Evolutionary conservation across 805 yeast genomes (phyloP).

Genomic region (Lipomyces chichibuensis): DNA sequence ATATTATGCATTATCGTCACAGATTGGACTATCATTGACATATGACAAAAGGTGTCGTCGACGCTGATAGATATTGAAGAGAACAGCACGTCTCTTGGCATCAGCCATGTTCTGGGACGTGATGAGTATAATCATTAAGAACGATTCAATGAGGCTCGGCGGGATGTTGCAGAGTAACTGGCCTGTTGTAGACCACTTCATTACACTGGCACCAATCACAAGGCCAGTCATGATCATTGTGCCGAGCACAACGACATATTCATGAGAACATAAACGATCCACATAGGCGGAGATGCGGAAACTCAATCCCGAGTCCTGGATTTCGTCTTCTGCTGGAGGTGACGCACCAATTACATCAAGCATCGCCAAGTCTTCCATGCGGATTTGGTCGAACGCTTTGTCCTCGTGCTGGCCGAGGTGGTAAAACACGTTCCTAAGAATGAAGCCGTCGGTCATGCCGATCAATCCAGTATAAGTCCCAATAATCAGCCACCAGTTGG

Average conservation of each 20-base stretch:
- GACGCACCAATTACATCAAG: slow-evolving; percentile 25
- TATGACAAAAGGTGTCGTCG: slow-evolving; percentile 3
- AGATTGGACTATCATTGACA: not conserved
- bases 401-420: slow-evolving; percentile 37
- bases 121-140: slow-evolving; percentile 46
- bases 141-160: slow-evolving; percentile 52
- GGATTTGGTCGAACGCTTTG: slow-evolving; percentile 41
- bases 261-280: too few species aligned
- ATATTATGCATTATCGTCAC: not conserved
- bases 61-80: slow-evolving; percentile 10
- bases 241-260: too few species aligned
- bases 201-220: slow-evolving; percentile 44
- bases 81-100: slow-evolving; percentile 3
- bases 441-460: slow-evolving; percentile 52
- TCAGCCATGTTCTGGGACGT: slow-evolving; percentile 12
- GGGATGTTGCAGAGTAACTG: slow-evolving; percentile 50
- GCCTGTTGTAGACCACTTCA: slow-evolving; percentile 49
- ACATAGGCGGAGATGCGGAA: slow-evolving; percentile 17
- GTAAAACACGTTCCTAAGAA: slow-evolving; percentile 47
- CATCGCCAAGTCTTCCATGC: slow-evolving; percentile 36
- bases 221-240: slow-evolving; percentile 31
- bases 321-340: slow-evolving; percentile 26
- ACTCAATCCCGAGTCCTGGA: slow-evolving; percentile 14
- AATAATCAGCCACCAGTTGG: slow-evolving; percentile 53
- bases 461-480: slow-evolving; percentile 53